Base-by-base conservation (phyloP, 2,329 filamentous ascomycete species). In the Sporothrix luriei region DNA sequence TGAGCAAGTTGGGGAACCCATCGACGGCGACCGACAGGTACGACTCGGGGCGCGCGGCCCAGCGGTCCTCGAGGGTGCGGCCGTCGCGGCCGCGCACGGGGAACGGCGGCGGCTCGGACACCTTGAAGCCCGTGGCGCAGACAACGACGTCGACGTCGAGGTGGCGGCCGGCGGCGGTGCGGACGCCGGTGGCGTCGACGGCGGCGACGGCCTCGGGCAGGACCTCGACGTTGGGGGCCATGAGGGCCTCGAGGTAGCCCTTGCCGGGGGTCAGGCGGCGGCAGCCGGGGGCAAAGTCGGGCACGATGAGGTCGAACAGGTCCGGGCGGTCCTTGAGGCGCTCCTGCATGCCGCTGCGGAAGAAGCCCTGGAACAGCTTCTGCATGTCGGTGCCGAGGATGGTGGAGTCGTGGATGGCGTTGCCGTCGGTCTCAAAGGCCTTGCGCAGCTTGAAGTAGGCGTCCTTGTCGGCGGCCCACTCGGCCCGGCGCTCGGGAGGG, bases 1-100 rank as follows among this genome's bases (percentile, higher is more conserved):
- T 79, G 55, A 85, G 78, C 71, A 80, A 79, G 76, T 85, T 85
- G 4, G 83, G 83, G 73, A 85, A 84, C 4, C 77, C 76, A 73
- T 83, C 81, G 49, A 82, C 79, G 21, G 80, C 78, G 0, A 85
- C 66, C 1, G 80, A 80, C 3, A 85, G 77, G 73, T 84, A 85
- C 21, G 78, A 78, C 52, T 82, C 78, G 1, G 82, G 78, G 46
- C 78, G 74, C 1, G 75, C 73, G 7, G 72, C 73, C 79, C 82
- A 85, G 46, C 79, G 79, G 19, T 79, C 72, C 2, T 74, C 68
- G 3, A 85, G 78, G 4, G 78, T 76, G 11, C 77, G 72, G 13
- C 78, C 79, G 46, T 73, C 71, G n/a, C 76, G 77, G 7, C 83
- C 83, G 1, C 77, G 73, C 7, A 84, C 74, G 6, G 76, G 74